phyloP scores from a whole-genome alignment of 768 basidiomycete species.

The Roridomyces roridus region DNA sequence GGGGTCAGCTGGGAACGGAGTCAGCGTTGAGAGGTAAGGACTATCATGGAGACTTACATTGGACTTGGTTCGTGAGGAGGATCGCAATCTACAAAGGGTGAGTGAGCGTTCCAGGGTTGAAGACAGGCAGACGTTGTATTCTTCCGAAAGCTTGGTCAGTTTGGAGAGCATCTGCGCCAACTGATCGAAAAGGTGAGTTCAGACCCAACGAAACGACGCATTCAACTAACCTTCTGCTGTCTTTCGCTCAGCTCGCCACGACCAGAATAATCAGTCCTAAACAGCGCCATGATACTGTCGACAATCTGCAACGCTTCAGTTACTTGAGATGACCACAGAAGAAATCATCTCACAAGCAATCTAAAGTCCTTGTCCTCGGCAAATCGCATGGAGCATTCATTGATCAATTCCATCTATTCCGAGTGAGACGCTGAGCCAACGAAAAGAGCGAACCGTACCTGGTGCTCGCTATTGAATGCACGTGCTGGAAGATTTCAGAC shows the following conservation, averaged over 20 bases:
- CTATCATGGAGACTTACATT: constrained; percentile 56
- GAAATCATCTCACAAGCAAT: constrained; percentile 61
- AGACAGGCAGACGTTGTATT: constrained; percentile 70
- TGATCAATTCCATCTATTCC: constrained; percentile 86
- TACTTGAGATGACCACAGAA: background rate
- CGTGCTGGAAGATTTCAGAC: constrained; percentile 58
- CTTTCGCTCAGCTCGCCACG: constrained; percentile 93
- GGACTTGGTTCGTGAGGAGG: constrained; percentile 92
- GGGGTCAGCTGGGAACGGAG: constrained; percentile 72
- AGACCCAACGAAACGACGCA: background rate
- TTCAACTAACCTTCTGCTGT: constrained; percentile 78
- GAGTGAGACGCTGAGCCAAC: constrained; percentile 10
- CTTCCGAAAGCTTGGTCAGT: constrained; percentile 89
- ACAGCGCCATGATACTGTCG: constrained; percentile 97
- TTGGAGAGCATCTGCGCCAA: constrained; percentile 95
- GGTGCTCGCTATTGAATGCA: constrained; percentile 93
- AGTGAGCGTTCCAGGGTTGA: constrained; percentile 2
- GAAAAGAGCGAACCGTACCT: constrained; percentile 50
- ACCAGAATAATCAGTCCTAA: constrained; percentile 92
- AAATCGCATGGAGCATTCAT: constrained; percentile 86
- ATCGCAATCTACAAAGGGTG: constrained; percentile 70
- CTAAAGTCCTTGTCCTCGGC: constrained; percentile 89
- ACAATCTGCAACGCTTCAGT: constrained; percentile 66
- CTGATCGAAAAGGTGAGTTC: constrained; percentile 42
- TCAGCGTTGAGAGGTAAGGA: background rate